Evolutionary conservation across 495 filamentous ascomycete genomes (phyloP), one percentile per base, ranked within the genome.

Genomic region (Penicillium steckii): DNA sequence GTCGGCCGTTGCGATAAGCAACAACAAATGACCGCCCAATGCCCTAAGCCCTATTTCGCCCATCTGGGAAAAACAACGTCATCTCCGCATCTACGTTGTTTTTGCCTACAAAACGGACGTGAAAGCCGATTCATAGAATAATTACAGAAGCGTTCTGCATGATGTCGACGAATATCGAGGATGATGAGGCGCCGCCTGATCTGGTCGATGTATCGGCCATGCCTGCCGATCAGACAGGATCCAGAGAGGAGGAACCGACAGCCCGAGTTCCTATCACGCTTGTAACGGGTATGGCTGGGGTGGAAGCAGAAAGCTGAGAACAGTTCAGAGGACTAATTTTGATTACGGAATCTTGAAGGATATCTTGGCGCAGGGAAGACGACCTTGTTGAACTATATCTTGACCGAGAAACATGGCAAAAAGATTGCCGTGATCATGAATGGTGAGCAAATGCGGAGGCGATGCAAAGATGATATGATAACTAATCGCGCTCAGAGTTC

Each of bases 371-470:
- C 94, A 21, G 94, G 94, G 17, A 98, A 98, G 68, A 97, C 93
- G 0, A 97, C 95, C 0, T 74, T 98, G 6, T 75, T 98, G 40
- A 98, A 98, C 63, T 95, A 97, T 67, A 97, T 98, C 37, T 77
- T 98, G 29, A 91, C 84, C 18, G 91, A 91, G 54, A 85, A 90
- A 47, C 94, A 97, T 80, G 93, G 92, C 63, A 97, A 97, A 77
- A 94, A 86, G 66, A 91, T 98, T 66, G 94, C 94, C 8, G 94
- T 98, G 22, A 98, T 98, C 51, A 82, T 97, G 73, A 98, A 98
- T 69, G 93, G 90, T 83, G n/a, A n/a, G n/a, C n/a, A 8, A 13
- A 33, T 12, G n/a, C 12, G 10, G 12, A 12, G 3, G 12, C 7
- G 18, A 25, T 46, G 10, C 30, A 22, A 38, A 24, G 18, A n/a